phyloP scores from a whole-genome alignment of 2,329 filamentous ascomycete genomes.

The Pseudogymnoascus sp. region DNA sequence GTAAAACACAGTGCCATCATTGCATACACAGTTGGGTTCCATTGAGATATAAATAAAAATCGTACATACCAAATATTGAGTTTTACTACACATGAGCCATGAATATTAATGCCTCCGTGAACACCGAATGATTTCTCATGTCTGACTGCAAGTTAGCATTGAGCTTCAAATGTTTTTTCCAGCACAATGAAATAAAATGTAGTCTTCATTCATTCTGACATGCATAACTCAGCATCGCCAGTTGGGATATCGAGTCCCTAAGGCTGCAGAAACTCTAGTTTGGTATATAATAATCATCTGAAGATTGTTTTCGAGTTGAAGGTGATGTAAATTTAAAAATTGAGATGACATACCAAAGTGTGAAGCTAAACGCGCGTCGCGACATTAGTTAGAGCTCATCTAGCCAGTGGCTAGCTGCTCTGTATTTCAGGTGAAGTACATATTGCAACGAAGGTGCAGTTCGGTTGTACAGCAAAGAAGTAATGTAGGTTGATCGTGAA shows the following conservation, averaged over 20 bases:
- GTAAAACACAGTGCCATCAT: slow-evolving; percentile 8
- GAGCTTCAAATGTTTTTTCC: background rate
- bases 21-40: background rate
- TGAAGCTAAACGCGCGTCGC: background rate
- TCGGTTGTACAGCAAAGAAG: background rate
- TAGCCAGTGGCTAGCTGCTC: background rate
- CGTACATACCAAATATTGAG: background rate
- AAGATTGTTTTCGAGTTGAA: background rate
- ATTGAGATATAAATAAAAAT: background rate
- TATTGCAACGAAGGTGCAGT: background rate
- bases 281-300: slow-evolving; percentile 10
- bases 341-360: background rate
- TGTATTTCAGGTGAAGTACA: background rate
- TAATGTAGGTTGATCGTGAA: background rate
- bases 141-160: background rate
- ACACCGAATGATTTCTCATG: background rate
- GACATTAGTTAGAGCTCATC: background rate
- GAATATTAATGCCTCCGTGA: background rate
- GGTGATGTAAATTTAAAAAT: background rate
- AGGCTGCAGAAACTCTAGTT: slow-evolving; percentile 10
- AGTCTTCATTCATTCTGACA: slow-evolving; percentile 8
- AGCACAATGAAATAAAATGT: background rate
- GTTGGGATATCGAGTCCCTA: slow-evolving; percentile 8
- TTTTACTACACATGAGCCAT: background rate
- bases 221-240: slow-evolving; percentile 8